Percentiles rank a stretch among this genome's conserved stretches.
phyloP scores from a whole-genome alignment of 768 basidiomycete genomes.

The Dendrothele bispora region DNA sequence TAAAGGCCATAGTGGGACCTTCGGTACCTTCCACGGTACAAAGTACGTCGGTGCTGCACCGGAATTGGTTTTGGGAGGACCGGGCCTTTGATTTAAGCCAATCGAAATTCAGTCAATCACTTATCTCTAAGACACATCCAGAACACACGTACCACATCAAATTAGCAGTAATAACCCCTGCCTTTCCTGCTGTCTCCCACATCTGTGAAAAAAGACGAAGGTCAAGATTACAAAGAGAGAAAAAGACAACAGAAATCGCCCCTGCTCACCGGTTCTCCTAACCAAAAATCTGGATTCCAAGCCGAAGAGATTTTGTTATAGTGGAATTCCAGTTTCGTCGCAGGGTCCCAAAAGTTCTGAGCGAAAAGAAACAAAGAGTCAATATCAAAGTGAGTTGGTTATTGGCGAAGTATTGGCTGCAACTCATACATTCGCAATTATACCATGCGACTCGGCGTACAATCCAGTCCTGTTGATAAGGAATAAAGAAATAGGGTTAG shows the following conservation, averaged over 20 bases:
- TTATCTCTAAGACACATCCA: too few species aligned
- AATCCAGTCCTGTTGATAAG: slow-evolving; percentile 90
- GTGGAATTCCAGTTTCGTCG: slow-evolving; percentile 58
- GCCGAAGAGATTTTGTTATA: slow-evolving; percentile 64
- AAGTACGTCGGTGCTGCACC: slow-evolving; percentile 74
- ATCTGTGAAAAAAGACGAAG: slow-evolving; percentile 46
- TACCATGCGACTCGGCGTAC: slow-evolving; percentile 87
- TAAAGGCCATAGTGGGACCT: background rate
- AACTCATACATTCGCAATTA: slow-evolving; percentile 75
- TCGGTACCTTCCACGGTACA: slow-evolving; percentile 74
- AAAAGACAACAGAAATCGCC: slow-evolving; percentile 10
- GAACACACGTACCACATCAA: slow-evolving; percentile 80
- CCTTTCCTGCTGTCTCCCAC: slow-evolving; percentile 85
- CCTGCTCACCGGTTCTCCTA: slow-evolving; percentile 76
- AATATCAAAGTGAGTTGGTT: background rate
- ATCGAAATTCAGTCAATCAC: background rate
- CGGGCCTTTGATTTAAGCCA: slow-evolving; percentile 74
- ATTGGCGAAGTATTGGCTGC: slow-evolving; percentile 1
- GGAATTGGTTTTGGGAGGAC: slow-evolving; percentile 68
- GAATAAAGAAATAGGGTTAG: too few species aligned
- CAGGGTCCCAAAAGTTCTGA: slow-evolving; percentile 88
- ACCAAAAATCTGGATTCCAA: slow-evolving; percentile 81
- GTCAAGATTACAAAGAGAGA: background rate
- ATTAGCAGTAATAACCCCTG: slow-evolving; percentile 76
- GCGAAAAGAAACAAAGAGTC: background rate